Evolutionary conservation across 768 basidiomycete species (phyloP), one percentile per base, ranked within the genome.

Genomic region (Pleurotus tuoliensis): DNA sequence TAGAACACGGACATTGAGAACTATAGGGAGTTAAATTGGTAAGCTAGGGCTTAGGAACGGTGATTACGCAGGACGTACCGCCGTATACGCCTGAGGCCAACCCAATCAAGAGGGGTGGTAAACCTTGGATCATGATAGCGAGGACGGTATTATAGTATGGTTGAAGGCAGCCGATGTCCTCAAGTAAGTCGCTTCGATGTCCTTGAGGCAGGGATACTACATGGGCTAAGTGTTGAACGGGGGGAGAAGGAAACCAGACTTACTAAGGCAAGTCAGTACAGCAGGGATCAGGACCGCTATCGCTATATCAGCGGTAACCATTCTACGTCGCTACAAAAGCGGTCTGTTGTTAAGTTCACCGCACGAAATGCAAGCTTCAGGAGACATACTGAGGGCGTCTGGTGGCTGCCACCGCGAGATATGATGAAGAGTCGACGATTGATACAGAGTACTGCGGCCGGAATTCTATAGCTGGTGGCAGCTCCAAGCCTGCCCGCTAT

Each of bases 131-230:
- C n/a, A 68, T 52, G 45, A 68, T 69, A 0, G 70, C 66, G 3
- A 69, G 62, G 15, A 62, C 58, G 5, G 71, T 69, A 56, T 73
- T 69, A 39, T 68, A 71, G 27, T 63, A 63, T 27, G 62, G 58
- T 12, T 64, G 67, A 15, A 57, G 18, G 46, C 58, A 59, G 5
- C 58, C 58, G 39, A 55, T 18, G 20, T 56, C 58, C 40, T 59
- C 58, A 15, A 55, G 46, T 20, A 59, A 20, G 47, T 56, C 50
- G 39, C 47, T 55, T 9, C 58, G 54, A 37, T 59, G 58, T 12
- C 58, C 58, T 48, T 59, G 55, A 27, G 54, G 53, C 25, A 59
- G 22, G 37, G 53, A 59, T 15, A 49, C 58, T 59, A 24, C 25
- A 34, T 18, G 15, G 43, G 4, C 25, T 41, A 27, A 55, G 38